Percentiles rank a stretch among this genome's conserved stretches.
phyloP scores from a whole-genome alignment of 2,329 filamentous ascomycete genomes.

The Plenodomus biglobosus region DNA sequence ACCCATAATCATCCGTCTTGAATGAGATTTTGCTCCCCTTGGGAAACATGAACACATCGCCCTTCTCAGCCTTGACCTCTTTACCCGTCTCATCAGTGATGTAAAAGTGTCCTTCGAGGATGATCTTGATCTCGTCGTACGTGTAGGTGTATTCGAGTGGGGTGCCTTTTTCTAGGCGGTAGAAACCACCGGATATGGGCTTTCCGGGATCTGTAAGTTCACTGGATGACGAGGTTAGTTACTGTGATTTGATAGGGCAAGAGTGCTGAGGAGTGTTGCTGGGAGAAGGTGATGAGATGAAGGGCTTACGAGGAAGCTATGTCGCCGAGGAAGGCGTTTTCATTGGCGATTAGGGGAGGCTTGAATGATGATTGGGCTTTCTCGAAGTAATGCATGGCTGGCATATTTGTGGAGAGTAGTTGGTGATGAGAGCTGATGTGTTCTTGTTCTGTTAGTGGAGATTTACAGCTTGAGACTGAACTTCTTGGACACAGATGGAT shows the following conservation, averaged over 20 bases:
- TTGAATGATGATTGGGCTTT: slow-evolving; percentile 63
- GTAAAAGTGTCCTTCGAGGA: slow-evolving; percentile 67
- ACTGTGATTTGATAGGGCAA: too few relatives aligned
- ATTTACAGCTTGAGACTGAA: neutral
- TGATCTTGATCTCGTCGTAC: slow-evolving; percentile 75
- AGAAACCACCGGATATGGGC: slow-evolving; percentile 66
- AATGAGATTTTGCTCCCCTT: slow-evolving; percentile 68
- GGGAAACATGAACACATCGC: slow-evolving; percentile 70
- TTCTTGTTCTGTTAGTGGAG: neutral
- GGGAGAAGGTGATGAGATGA: neutral
- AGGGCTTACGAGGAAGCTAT: slow-evolving; percentile 55
- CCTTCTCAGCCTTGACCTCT: slow-evolving; percentile 60
- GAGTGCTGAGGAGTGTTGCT: too few relatives aligned
- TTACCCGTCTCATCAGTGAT: slow-evolving; percentile 65
- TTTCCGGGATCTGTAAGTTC: slow-evolving; percentile 58
- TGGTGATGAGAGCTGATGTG: neutral
- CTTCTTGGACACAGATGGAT: too few relatives aligned
- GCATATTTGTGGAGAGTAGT: slow-evolving; percentile 5
- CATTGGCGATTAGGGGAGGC: slow-evolving; percentile 66
- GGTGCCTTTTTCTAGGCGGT: slow-evolving; percentile 67
- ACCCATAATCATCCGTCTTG: slow-evolving; percentile 60
- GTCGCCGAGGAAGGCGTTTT: slow-evolving; percentile 69
- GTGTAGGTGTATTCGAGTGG: slow-evolving; percentile 69
- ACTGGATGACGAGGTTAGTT: slow-evolving; percentile 39
- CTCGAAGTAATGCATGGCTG: slow-evolving; percentile 54